Evolutionary conservation across 192 early-diverging fungal species (phyloP), one percentile per base, ranked within the genome.

Genomic region (Coemansia sp.): DNA sequence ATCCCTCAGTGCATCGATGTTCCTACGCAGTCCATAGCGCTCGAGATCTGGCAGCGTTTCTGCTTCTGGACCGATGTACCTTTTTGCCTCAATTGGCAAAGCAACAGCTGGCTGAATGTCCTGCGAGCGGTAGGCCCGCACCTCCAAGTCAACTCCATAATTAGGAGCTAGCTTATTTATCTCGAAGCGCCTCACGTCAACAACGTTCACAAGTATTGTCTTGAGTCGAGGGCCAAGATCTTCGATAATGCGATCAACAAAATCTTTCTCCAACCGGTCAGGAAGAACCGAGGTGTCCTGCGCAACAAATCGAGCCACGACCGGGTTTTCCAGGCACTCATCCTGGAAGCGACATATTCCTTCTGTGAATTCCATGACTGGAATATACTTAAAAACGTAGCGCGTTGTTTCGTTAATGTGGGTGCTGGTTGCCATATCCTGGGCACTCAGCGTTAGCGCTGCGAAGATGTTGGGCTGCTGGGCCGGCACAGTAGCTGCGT

Each of bases 121-220:
- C 11, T 49, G 29, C 4, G 14, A 5, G 49, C 32, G 48, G 49
- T 47, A 47, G 4, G 51, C 47, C 0, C n/a, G 17, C 21, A 23
- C 17, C 50, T 52, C 50, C n/a, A 52, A 10, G 50, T 52, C 50
- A 3, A 52, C 19, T n/a, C n/a, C n/a, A n/a, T n/a, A n/a, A n/a
- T n/a, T n/a, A n/a, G n/a, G n/a, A n/a, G n/a, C n/a, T n/a, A n/a
- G n/a, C n/a, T n/a, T n/a, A n/a, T n/a, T n/a, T n/a, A n/a, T n/a
- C n/a, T n/a, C n/a, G n/a, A n/a, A n/a, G n/a, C n/a, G n/a, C n/a
- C n/a, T n/a, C n/a, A n/a, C n/a, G n/a, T n/a, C n/a, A n/a, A n/a
- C n/a, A n/a, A n/a, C 10, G 17, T 7, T 15, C n/a, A 4, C 1
- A 10, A 52, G 50, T 1, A 52, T 15, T 21, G 0, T 9, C 2